Conservation (phyloP, 306 rosid genomes). For the Pyrus bretschneideri region DNA sequence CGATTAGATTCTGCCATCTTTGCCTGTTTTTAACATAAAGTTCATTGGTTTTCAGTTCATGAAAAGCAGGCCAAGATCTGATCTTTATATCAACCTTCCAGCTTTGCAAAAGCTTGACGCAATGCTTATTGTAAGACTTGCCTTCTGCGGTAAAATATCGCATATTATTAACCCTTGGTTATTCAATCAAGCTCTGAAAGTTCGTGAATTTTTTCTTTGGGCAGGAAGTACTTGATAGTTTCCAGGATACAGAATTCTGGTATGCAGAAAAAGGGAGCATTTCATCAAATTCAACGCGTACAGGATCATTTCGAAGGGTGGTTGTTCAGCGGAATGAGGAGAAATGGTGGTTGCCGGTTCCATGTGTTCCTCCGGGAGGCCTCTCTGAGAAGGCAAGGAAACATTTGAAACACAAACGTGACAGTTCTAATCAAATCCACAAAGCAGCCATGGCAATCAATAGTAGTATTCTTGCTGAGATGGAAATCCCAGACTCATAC, state of each 20-base stretch:
- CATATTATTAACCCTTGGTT: not conserved
- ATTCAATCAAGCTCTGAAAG: not conserved
- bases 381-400: conserved; percentile 65
- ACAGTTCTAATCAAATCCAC: conserved; percentile 81
- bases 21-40: conserved; percentile 4
- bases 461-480: conserved; percentile 76
- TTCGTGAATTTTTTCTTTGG: not conserved
- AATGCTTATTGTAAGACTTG: conserved; percentile 71
- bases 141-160: not conserved
- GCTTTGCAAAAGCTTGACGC: conserved; percentile 87
- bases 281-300: conserved; percentile 46
- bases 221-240: conserved; percentile 86
- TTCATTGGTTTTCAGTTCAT: conserved; percentile 48
- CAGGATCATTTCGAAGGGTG: conserved; percentile 74
- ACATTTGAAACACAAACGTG: conserved; percentile 65
- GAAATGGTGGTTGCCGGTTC: conserved; percentile 98
- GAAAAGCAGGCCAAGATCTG: conserved; percentile 74
- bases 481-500: conserved; percentile 82
- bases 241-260: conserved; percentile 76
- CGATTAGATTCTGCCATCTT: not conserved
- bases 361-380: conserved; percentile 68
- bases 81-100: conserved; percentile 81
- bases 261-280: conserved; percentile 85
- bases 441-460: conserved; percentile 98
- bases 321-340: conserved; percentile 65